These are phyloP conservation scores for Davidsoniella virescens DNA, from an alignment of 2,329 filamentous ascomycete genomes.

Conservation along the genomic window DNA sequence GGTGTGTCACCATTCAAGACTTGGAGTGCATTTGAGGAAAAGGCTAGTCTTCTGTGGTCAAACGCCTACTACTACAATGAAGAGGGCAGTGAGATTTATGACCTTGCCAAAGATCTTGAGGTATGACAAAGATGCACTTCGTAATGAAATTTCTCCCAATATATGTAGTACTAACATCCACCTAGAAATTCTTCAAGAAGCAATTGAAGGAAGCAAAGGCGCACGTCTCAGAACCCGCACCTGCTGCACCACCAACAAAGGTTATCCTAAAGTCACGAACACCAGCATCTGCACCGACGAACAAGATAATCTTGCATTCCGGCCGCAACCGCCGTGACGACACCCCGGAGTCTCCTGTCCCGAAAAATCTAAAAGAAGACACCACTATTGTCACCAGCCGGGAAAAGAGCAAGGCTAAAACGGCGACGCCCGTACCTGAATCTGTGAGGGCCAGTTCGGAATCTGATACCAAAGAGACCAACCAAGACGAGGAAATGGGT, in stretches of 20 bases:
- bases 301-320: slow-evolving; percentile 55
- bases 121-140: slow-evolving; percentile 19
- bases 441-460: neutral
- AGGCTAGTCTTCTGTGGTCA: slow-evolving; percentile 65
- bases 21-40: slow-evolving; percentile 70
- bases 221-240: slow-evolving; percentile 51
- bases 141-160: neutral
- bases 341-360: slow-evolving; percentile 4
- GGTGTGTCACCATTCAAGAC: slow-evolving; percentile 55
- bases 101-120: slow-evolving; percentile 63
- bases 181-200: slow-evolving; percentile 45
- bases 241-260: slow-evolving; percentile 28
- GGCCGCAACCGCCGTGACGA: slow-evolving; percentile 21
- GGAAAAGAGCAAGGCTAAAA: slow-evolving; percentile 8
- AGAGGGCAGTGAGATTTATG: slow-evolving; percentile 72
- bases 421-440: slow-evolving; percentile 1
- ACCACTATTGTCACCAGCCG: slow-evolving; percentile 4
- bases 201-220: slow-evolving; percentile 57
- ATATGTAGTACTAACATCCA: neutral
- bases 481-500: neutral
- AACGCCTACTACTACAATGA: slow-evolving; percentile 87
- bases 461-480: neutral
- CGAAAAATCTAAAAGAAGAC: neutral
- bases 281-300: slow-evolving; percentile 3
- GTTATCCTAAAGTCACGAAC: slow-evolving; percentile 12